Evolutionary conservation across 2,329 filamentous ascomycete species (phyloP).

Genomic region (Epicoccum nigrum): DNA sequence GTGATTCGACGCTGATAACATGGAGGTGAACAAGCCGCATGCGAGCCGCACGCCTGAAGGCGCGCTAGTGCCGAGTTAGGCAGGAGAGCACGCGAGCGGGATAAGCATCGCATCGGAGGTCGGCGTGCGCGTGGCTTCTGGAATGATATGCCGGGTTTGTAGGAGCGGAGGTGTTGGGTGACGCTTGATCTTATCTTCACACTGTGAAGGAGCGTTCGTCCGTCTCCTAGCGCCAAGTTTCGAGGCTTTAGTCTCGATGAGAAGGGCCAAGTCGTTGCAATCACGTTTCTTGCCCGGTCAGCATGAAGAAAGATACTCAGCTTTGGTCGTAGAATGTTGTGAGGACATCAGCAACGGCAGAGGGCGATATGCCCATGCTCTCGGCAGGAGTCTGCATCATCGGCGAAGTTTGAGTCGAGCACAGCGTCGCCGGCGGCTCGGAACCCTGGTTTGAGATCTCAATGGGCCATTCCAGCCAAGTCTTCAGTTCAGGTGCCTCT

Average conservation of each 20-base stretch:
- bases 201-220: no score
- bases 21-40: no score
- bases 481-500: slow-evolving; percentile 31
- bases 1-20: slow-evolving; percentile 17
- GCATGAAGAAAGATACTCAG: no score
- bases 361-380: no score
- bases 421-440: background rate
- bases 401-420: background rate
- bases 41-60: slow-evolving; percentile 1
- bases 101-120: slow-evolving; percentile 15
- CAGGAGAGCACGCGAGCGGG: slow-evolving; percentile 9
- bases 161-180: no score
- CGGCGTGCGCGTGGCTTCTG: background rate
- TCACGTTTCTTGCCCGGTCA: no score
- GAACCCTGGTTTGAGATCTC: slow-evolving; percentile 18
- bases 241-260: no score
- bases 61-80: slow-evolving; percentile 6
- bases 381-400: slow-evolving; percentile 2
- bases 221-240: no score
- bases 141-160: background rate
- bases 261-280: no score
- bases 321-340: no score
- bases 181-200: no score
- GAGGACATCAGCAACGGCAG: no score
- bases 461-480: slow-evolving; percentile 38